phyloP scores from a whole-genome alignment of 2,329 filamentous ascomycete genomes.

The Alternaria tenuissima region DNA sequence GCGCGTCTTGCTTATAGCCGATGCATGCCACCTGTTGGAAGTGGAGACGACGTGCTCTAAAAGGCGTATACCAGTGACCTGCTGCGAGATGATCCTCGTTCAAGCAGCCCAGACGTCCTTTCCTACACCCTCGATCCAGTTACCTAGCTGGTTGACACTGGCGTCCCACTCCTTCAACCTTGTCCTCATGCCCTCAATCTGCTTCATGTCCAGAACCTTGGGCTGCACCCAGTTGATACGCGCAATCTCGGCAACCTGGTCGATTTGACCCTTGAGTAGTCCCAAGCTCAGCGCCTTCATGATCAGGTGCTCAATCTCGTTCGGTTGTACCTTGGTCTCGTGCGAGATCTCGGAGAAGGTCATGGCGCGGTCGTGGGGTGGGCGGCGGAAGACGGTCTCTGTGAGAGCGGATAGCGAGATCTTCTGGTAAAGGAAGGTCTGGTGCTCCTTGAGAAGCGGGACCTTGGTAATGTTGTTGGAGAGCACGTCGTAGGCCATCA shows the following conservation, averaged over 20 bases:
- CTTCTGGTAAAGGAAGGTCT: slow-evolving; percentile 90
- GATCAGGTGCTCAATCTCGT: slow-evolving; percentile 96
- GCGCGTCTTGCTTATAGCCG: slow-evolving; percentile 14
- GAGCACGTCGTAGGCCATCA: slow-evolving; percentile 84
- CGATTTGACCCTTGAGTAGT: slow-evolving; percentile 87
- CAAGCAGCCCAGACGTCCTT: slow-evolving; percentile 92
- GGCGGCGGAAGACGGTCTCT: slow-evolving; percentile 93
- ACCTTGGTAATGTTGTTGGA: slow-evolving; percentile 83
- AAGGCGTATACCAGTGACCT: neutral
- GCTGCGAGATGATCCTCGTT: slow-evolving; percentile 2
- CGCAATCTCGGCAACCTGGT: slow-evolving; percentile 93
- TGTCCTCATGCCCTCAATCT: slow-evolving; percentile 91
- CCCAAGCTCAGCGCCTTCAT: slow-evolving; percentile 99
- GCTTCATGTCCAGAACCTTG: slow-evolving; percentile 93
- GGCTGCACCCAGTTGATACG: slow-evolving; percentile 99
- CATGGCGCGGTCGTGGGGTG: slow-evolving; percentile 95
- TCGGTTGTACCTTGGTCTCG: slow-evolving; percentile 88
- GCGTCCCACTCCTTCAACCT: slow-evolving; percentile 93
- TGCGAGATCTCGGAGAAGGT: slow-evolving; percentile 85
- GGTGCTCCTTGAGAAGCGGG: slow-evolving; percentile 78
- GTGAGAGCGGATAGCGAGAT: slow-evolving; percentile 96
- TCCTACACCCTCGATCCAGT: slow-evolving; percentile 94
- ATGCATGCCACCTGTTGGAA: slow-evolving; percentile 5
- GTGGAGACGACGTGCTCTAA: slow-evolving; percentile 4
- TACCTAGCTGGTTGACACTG: slow-evolving; percentile 93